phyloP scores from a whole-genome alignment of 208 protist species.

The Leptomonas pyrrhocoris region DNA sequence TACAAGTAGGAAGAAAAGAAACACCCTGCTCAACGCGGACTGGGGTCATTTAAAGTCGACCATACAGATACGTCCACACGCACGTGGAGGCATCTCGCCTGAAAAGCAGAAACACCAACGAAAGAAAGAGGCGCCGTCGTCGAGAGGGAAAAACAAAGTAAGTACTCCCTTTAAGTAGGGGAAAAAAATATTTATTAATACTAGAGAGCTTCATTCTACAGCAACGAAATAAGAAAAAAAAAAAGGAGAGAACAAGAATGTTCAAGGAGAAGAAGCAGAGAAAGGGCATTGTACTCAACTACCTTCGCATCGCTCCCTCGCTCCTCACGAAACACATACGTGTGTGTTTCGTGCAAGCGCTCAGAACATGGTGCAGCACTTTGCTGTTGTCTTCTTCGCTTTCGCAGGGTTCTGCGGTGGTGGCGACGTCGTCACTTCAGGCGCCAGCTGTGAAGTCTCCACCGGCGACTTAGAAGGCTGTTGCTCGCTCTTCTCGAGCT shows the following conservation, averaged over 20 bases:
- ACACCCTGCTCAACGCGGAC: too few relatives aligned
- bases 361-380: conserved; percentile 31
- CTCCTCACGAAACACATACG: not conserved
- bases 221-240: conserved; percentile 7
- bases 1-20: too few relatives aligned
- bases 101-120: too few relatives aligned
- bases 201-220: too few relatives aligned
- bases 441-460: not conserved
- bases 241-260: conserved; percentile 13
- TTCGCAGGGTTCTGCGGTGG: not conserved
- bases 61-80: too few relatives aligned
- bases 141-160: too few relatives aligned
- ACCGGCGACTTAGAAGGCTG: not conserved
- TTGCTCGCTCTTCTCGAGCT: not conserved
- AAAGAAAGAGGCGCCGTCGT: too few relatives aligned
- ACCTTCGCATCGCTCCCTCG: too few relatives aligned
- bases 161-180: too few relatives aligned
- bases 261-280: not conserved
- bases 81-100: too few relatives aligned
- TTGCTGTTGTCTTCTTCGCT: conserved; percentile 5
- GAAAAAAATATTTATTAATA: too few relatives aligned
- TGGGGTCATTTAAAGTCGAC: too few relatives aligned
- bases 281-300: not conserved
- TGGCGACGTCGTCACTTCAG: not conserved
- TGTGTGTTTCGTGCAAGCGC: not conserved